phyloP scores from a whole-genome alignment of 208 protist genomes.

The Trichomonas vaginalis region DNA sequence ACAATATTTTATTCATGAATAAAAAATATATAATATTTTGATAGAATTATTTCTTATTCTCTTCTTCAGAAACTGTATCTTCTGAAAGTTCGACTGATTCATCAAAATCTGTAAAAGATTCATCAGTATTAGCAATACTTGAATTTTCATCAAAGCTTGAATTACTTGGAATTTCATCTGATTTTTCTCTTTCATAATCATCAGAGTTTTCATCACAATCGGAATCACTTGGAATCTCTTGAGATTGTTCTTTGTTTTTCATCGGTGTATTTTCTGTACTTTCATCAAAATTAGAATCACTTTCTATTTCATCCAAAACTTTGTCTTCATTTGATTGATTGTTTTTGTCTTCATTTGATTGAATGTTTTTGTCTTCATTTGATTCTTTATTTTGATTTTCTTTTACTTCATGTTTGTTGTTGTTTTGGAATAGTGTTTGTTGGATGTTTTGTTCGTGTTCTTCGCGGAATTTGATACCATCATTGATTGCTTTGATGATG shows the following conservation, averaged over 20 bases:
- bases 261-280: not conserved
- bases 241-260: not conserved
- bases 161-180: not conserved
- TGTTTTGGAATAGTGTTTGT: too few relatives aligned
- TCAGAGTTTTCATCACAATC: not conserved
- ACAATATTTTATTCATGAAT: too few relatives aligned
- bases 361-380: not conserved
- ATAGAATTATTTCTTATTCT: too few relatives aligned
- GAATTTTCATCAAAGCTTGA: not conserved
- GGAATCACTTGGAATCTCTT: not conserved
- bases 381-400: too few relatives aligned
- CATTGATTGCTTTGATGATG: not conserved
- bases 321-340: not conserved
- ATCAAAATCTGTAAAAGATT: too few relatives aligned
- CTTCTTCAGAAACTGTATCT: too few relatives aligned
- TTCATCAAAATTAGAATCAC: too few relatives aligned
- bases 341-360: not conserved
- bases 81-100: too few relatives aligned
- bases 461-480: not conserved
- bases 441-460: too few relatives aligned
- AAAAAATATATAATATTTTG: too few relatives aligned
- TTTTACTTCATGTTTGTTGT: too few relatives aligned
- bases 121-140: not conserved
- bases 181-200: not conserved
- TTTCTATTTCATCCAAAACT: not conserved